Evolutionary conservation across 306 rosid genomes (phyloP).

Genomic region (Cicer pinnatifidum): DNA sequence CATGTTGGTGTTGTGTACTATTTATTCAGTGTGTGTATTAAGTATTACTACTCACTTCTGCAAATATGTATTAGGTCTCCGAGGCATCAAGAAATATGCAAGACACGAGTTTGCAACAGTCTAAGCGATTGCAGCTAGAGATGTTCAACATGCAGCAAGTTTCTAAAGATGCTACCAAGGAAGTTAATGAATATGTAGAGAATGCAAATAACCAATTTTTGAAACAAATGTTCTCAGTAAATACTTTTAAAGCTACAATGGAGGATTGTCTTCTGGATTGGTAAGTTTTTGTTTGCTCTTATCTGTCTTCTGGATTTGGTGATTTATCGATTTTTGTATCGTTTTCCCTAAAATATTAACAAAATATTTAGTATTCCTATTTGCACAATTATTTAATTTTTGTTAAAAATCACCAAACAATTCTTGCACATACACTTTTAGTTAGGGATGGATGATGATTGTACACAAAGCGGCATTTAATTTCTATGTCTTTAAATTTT

Average conservation of each 20-base stretch:
- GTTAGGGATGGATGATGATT: constrained; percentile 23
- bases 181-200: constrained; percentile 54
- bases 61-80: constrained; percentile 60
- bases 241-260: constrained; percentile 50
- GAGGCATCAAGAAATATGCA: constrained; percentile 69
- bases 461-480: not conserved
- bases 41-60: constrained; percentile 38
- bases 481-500: constrained; percentile 3
- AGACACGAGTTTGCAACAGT: constrained; percentile 55
- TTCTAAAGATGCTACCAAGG: constrained; percentile 61
- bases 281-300: constrained; percentile 53
- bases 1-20: constrained; percentile 4
- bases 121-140: constrained; percentile 58
- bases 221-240: constrained; percentile 57
- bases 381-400: not conserved
- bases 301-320: not conserved
- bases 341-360: not conserved
- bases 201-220: constrained; percentile 55
- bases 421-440: not conserved
- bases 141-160: constrained; percentile 66
- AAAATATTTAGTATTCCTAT: not conserved
- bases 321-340: not conserved
- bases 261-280: constrained; percentile 67
- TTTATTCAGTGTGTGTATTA: not conserved
- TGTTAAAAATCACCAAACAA: not conserved